These are phyloP conservation scores for Purshia tridentata DNA, from an alignment of 306 rosid genomes.

Conservation along the genomic window DNA sequence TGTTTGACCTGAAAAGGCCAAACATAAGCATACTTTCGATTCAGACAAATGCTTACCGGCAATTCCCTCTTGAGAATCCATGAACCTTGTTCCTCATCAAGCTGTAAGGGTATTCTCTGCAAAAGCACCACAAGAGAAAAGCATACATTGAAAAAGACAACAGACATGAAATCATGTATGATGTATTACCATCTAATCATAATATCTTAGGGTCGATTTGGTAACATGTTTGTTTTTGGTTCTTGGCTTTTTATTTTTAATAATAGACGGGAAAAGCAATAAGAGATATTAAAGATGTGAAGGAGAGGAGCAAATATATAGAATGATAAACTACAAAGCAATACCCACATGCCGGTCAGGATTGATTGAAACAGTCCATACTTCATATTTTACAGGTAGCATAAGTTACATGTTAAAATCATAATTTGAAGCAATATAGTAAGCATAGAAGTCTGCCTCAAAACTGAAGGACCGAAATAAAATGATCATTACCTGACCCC, in stretches of 20 bases:
- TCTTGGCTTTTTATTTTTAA: no score
- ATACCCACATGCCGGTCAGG: neutral
- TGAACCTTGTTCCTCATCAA: slow-evolving; percentile 48
- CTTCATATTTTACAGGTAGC: neutral
- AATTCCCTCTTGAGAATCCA: slow-evolving; percentile 83
- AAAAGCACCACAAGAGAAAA: slow-evolving; percentile 33
- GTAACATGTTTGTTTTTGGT: no score
- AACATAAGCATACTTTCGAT: neutral
- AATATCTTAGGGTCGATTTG: no score
- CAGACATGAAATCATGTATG: no score
- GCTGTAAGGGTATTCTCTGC: slow-evolving; percentile 71
- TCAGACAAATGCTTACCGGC: slow-evolving; percentile 53
- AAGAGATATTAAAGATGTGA: no score
- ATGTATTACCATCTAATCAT: no score
- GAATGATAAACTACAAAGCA: neutral
- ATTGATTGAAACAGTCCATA: neutral
- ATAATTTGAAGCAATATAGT: slow-evolving; percentile 12
- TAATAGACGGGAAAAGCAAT: no score
- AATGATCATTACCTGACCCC: slow-evolving; percentile 84
- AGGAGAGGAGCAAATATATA: neutral
- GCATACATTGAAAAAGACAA: no score
- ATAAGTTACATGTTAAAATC: neutral
- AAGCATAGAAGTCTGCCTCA: slow-evolving; percentile 18
- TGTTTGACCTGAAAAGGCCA: neutral
- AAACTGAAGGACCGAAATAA: slow-evolving; percentile 11